Conservation (phyloP, 352 stramenopile genomes). For the Thalassiosira oceanica region DNA sequence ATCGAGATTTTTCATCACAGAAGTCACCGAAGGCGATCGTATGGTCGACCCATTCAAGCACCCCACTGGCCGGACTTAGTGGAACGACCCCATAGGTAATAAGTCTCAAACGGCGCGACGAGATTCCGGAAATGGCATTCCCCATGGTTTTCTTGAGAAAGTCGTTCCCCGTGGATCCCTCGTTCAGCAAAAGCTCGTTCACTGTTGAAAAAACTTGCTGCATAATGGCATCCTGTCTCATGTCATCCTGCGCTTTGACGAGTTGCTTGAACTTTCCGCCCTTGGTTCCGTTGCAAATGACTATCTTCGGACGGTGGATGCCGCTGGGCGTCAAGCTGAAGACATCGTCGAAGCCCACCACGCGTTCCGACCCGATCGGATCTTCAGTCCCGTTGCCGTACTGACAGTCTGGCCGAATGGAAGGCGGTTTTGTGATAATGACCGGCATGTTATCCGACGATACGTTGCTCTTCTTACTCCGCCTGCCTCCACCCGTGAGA, state of each 20-base stretch:
- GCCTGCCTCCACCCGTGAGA: slow-evolving; percentile 26
- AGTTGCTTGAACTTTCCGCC: slow-evolving; percentile 91
- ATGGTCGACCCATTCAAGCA: slow-evolving; percentile 98
- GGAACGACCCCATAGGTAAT: slow-evolving; percentile 96
- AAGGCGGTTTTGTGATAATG: slow-evolving; percentile 72
- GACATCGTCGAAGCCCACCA: slow-evolving; percentile 84
- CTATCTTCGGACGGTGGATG: slow-evolving; percentile 96
- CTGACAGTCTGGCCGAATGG: slow-evolving; percentile 81
- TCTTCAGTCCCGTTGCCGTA: slow-evolving; percentile 79
- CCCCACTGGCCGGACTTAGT: slow-evolving; percentile 87
- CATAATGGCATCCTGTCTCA: slow-evolving; percentile 88
- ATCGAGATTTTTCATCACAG: slow-evolving; percentile 22
- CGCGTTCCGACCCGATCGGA: slow-evolving; percentile 66
- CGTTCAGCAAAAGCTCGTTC: slow-evolving; percentile 68
- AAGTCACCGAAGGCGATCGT: slow-evolving; percentile 93
- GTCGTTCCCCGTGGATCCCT: slow-evolving; percentile 22
- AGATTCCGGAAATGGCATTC: too few species aligned
- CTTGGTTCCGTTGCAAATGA: slow-evolving; percentile 92
- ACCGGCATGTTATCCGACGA: slow-evolving; percentile 23
- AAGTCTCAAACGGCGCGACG: slow-evolving; percentile 71
- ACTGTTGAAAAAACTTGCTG: slow-evolving; percentile 82
- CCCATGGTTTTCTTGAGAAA: slow-evolving; percentile 17
- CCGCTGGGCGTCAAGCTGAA: slow-evolving; percentile 94
- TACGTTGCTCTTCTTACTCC: slow-evolving; percentile 21
- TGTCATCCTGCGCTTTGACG: slow-evolving; percentile 92